Evolutionary conservation across 495 filamentous ascomycete genomes (phyloP).

Genomic region (Penicillium lagena): DNA sequence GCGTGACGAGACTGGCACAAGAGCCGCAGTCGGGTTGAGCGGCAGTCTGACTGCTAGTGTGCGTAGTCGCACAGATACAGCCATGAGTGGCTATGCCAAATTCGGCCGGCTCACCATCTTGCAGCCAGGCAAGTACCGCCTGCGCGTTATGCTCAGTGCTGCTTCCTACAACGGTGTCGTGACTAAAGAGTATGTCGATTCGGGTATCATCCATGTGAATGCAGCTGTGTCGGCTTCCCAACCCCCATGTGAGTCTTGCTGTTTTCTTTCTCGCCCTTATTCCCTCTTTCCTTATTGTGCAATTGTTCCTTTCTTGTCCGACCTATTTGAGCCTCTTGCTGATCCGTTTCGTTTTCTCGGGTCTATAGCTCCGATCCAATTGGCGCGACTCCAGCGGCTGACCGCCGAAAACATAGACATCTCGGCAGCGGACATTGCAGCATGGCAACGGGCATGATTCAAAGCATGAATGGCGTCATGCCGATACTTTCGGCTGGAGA

Average conservation of each 20-base stretch:
- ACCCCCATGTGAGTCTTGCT: conserved; percentile 27
- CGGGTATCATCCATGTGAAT: conserved; percentile 27
- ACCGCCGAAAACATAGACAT: conserved; percentile 33
- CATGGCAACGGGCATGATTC: conserved; percentile 27
- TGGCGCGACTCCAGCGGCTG: conserved; percentile 22
- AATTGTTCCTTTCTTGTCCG: not conserved
- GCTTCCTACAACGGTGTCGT: conserved; percentile 24
- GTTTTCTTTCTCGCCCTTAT: not conserved
- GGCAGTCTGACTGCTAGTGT: conserved; percentile 30
- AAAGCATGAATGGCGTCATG: not conserved
- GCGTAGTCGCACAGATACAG: conserved; percentile 24
- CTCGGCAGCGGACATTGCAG: conserved; percentile 25
- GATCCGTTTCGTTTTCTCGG: not conserved
- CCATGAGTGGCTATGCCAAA: conserved; percentile 32
- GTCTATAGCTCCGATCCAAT: conserved; percentile 20
- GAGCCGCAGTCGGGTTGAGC: conserved; percentile 15
- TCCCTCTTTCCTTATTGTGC: not conserved
- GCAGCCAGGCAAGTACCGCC: conserved; percentile 25
- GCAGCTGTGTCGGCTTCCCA: conserved; percentile 21
- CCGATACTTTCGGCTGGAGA: not conserved
- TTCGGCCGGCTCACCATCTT: conserved; percentile 25
- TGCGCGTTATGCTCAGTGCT: conserved; percentile 32
- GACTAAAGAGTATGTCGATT: conserved; percentile 29
- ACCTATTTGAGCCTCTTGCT: conserved; percentile 3
- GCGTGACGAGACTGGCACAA: conserved; percentile 23